phyloP scores from a whole-genome alignment of 1,139 yeast species.

The Kluyveromyces sp. region DNA sequence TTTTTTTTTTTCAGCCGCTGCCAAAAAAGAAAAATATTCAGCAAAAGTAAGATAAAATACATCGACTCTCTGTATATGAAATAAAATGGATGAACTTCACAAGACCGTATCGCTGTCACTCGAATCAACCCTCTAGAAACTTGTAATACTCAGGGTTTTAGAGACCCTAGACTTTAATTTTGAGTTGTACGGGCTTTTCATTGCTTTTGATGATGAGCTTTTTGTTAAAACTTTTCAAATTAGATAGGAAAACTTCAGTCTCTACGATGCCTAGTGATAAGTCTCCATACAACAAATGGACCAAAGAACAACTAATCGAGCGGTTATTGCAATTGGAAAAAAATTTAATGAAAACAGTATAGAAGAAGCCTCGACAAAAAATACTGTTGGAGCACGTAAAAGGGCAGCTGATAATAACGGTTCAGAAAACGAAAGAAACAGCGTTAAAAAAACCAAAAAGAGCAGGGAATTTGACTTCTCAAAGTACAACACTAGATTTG shows the following conservation, averaged over 20 bases:
- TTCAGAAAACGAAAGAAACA: not conserved
- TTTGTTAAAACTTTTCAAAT: constrained; percentile 6
- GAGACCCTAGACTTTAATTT: too few relatives aligned
- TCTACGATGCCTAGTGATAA: constrained; percentile 5
- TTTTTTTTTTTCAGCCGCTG: not conserved
- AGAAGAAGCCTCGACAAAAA: constrained; percentile 2
- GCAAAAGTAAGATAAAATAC: not conserved
- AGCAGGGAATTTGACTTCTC: constrained; percentile 53
- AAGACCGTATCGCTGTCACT: too few relatives aligned
- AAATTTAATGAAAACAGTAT: not conserved
- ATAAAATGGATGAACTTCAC: too few relatives aligned
- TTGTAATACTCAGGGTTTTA: too few relatives aligned
- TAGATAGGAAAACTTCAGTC: constrained; percentile 3
- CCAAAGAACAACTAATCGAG: constrained; percentile 34
- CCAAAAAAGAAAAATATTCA: not conserved
- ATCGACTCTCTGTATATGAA: not conserved
- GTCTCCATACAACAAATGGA: constrained; percentile 31
- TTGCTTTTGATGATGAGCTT: constrained; percentile 6
- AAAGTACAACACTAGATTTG: constrained; percentile 55
- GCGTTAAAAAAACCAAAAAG: constrained; percentile 8
- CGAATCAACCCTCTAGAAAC: too few relatives aligned
- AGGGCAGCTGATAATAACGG: constrained; percentile 1
- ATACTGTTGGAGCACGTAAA: constrained; percentile 5
- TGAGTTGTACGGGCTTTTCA: too few relatives aligned
- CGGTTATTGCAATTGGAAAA: constrained; percentile 28